Evolutionary conservation across 1,284 basidiomycete genomes (phyloP), one percentile per base, ranked within the genome.

Genomic region (Apiotrichum mycotoxinovorans): DNA sequence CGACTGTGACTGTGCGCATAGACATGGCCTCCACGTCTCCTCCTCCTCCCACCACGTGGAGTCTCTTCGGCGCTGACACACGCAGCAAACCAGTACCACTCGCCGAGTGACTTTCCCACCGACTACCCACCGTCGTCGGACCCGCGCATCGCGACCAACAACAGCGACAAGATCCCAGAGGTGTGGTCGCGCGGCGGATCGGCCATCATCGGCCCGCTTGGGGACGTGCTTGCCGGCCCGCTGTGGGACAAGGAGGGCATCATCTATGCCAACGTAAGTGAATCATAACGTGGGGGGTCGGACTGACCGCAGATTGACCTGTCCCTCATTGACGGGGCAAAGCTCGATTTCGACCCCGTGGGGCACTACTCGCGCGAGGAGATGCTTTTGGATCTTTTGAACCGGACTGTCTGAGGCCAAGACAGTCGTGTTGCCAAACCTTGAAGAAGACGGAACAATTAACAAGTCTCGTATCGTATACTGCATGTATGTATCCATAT

Each of bases 341-440:
- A 87, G 73, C 85, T 87, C 65, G 87, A 89, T 69, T 74, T 89
- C 55, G 87, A 88, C 68, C 80, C 82, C 3, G 80, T 82, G 0
- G 87, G 87, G 18, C 85, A 87, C 73, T 88, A 88, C 71, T 80
- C 84, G 1, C 71, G 87, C 57, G 80, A 82, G 38, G 85, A 87
- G 42, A 60, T 78, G 23, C 57, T 79, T 35, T 54, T 61, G 45
- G 60, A 47, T 9, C 49, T 61, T 34, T 52, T 61, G 15, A 48
- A 52, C 35, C 23, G 25, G 22, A 34, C 15, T 27, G 47, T 44
- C 30, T 4, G 17, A 20, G 10, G 30, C 25, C 12, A 26, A 17
- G 43, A 45, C 9, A 45, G 15, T 7, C 22, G 23, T 4, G 25
- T 20, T 9, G 25, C 10, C 30, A 34, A 26, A 20, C n/a, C n/a